Evolutionary conservation across 2,329 filamentous ascomycete genomes (phyloP).

Genomic region (Cordyceps pruinosa): DNA sequence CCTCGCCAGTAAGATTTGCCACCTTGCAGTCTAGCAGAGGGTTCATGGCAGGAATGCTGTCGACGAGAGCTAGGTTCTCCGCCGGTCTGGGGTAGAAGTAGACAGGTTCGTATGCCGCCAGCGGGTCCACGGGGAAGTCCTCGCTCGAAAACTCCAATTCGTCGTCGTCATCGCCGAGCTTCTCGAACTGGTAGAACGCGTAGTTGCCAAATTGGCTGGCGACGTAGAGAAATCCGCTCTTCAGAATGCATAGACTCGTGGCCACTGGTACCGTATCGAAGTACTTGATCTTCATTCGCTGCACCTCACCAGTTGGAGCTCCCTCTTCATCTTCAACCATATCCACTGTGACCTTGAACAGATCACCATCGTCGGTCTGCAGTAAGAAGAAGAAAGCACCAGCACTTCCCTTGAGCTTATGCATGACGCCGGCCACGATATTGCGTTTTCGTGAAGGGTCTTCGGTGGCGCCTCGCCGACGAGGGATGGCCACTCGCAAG

Average conservation of each 20-base stretch:
- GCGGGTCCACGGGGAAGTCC: constrained; percentile 69
- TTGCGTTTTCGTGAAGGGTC: constrained; percentile 84
- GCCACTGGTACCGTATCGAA: constrained; percentile 93
- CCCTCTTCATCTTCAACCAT: constrained; percentile 78
- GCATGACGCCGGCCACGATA: constrained; percentile 90
- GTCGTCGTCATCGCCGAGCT: constrained; percentile 90
- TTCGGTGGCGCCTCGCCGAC: constrained; percentile 79
- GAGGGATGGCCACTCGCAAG: constrained; percentile 81
- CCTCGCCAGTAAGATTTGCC: constrained; percentile 82
- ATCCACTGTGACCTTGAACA: constrained; percentile 93
- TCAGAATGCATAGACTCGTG: constrained; percentile 81
- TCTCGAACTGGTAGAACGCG: constrained; percentile 94
- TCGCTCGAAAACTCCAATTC: constrained; percentile 83
- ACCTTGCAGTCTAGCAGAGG: constrained; percentile 88
- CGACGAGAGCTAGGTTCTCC: constrained; percentile 77
- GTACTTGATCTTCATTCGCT: constrained; percentile 85
- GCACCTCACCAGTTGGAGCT: constrained; percentile 73
- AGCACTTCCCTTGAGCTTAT: constrained; percentile 75
- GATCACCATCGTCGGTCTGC: constrained; percentile 94
- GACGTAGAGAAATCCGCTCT: constrained; percentile 91
- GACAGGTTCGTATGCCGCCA: constrained; percentile 64
- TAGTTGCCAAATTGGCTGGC: constrained; percentile 90
- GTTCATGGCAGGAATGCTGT: constrained; percentile 83
- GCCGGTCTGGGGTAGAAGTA: constrained; percentile 78
- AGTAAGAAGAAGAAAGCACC: constrained; percentile 96